Evolutionary conservation across 2,329 filamentous ascomycete genomes (phyloP), one percentile per base, ranked within the genome.

Genomic region (Chaetomium globosum): DNA sequence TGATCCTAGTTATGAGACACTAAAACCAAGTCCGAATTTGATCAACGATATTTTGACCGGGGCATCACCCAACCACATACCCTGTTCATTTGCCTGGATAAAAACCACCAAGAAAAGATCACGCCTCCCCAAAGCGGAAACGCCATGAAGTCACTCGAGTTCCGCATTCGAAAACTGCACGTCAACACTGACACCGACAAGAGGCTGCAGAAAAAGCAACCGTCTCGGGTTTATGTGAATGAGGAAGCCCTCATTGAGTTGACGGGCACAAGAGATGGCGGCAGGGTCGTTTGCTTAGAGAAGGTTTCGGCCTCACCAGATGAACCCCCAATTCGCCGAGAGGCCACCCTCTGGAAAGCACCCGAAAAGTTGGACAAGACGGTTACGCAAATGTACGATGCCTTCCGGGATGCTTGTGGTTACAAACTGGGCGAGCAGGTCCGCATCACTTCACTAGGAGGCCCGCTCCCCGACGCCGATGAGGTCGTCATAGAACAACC

Each of bases 341-440:
- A 85, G 70, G 83, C 82, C 5, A 78, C 81, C 33, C 77, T 84
- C 1, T 85, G 82, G 78, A 78, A 80, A 0, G 75, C 82, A 19
- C 80, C 82, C 1, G 81, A 82, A 53, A 83, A 88, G 74, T 80
- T 92, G 70, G 84, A 87, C 73, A 86, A 86, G 69, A 85, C 88
- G 68, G 82, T 92, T 64, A 80, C 90, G 58, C 83, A 93, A 80
- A 86, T 91, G 80, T 88, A 91, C 26, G 88, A 91, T 68, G 82
- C 86, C 6, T 86, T 96, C 61, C 89, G 91, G 68, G 88, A 90
- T 43, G 84, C 86, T 7, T 90, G 90, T 70, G 86, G 86, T 0
- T 84, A 96, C 71, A 89, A 89, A 67, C 80, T 95, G 4, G 87
- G 87, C 19, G 90, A 93, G 57, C 84, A 87, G 59, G 79, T 84